These are phyloP conservation scores for Triangularia verruculosa DNA, from an alignment of 2,329 filamentous ascomycete genomes.

Conservation along the genomic window DNA sequence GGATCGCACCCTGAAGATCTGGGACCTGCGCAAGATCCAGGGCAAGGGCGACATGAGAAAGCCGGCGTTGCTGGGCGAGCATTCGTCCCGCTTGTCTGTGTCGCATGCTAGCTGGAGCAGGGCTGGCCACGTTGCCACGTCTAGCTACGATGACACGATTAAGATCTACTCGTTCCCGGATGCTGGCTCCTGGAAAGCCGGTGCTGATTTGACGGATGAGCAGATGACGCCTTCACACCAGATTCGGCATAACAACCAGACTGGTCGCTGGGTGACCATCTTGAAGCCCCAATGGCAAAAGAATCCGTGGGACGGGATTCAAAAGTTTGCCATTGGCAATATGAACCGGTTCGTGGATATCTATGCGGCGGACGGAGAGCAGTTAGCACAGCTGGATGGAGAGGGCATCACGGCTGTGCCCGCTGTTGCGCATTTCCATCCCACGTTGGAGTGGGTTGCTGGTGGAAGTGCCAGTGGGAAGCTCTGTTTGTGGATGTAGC, in stretches of 20 bases:
- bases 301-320: conserved; percentile 70
- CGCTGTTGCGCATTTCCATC: conserved; percentile 87
- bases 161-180: conserved; percentile 82
- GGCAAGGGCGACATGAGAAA: conserved; percentile 58
- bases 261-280: conserved; percentile 87
- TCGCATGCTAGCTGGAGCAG: conserved; percentile 90
- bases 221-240: conserved; percentile 67
- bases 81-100: conserved; percentile 78
- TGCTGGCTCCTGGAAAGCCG: conserved; percentile 56
- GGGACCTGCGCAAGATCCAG: conserved; percentile 81
- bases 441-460: conserved; percentile 83
- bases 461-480: conserved; percentile 91
- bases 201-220: conserved; percentile 54
- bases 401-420: conserved; percentile 94
- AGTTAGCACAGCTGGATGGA: conserved; percentile 82
- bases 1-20: conserved; percentile 84
- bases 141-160: conserved; percentile 91
- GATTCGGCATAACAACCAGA: conserved; percentile 91
- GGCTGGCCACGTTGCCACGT: conserved; percentile 82
- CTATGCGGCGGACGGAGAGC: conserved; percentile 76
- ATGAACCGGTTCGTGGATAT: conserved; percentile 98
- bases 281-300: conserved; percentile 84
- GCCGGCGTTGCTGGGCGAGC: conserved; percentile 74
- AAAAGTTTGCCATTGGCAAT: conserved; percentile 90
- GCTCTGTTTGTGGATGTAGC: conserved; percentile 84